Evolutionary conservation across 1,284 basidiomycete species (phyloP), one percentile per base, ranked within the genome.

Genomic region (Cutaneotrichosporon daszewskae): DNA sequence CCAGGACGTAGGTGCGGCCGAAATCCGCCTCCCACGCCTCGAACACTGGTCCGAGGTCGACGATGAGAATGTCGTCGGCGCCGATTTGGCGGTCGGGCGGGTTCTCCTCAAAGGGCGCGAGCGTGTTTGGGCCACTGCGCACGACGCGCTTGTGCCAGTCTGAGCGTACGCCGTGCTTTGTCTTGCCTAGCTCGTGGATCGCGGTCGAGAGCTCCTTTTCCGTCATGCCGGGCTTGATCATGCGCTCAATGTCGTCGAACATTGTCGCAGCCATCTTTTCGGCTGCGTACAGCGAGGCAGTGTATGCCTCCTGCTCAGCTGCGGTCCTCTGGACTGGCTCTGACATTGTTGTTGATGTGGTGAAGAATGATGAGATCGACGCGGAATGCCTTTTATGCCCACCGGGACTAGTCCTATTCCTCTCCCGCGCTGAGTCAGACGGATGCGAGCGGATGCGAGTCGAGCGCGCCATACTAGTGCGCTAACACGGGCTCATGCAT

Each of bases 101-200:
- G 40, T 48, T 48, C 9, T 45, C 50, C 46, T 52, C 46, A 34
- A 51, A 50, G 18, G 50, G 50, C 29, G 13, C 9, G 29, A 48
- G 43, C 2, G 50, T 52, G 46, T 52, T 52, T 7, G 43, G 43
- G 4, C 50, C 50, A 20, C 36, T 40, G 12, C 50, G 50, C 5
- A 52, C 27, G 22, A 52, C 24, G 6, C 50, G 50, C 40, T 52
- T 52, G 46, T 52, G 50, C 50, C 50, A 52, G 43, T 52, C 40
- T 5, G 46, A 45, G 20, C 34, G 40, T 9, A 52, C 35, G n/a
- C 43, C 43, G 32, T 48, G 40, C 22, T 36, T 28, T 22, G 35
- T 34, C 22, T 27, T 16, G 0, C 50, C 50, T 12, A 52, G 46
- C 28, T 32, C n/a, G 43, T 52, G 46, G 33, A 52, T 52, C 12